Evolutionary conservation across 1,139 yeast genomes (phyloP), one percentile per base, ranked within the genome.

Genomic region (Zygosaccharomyces sapae): DNA sequence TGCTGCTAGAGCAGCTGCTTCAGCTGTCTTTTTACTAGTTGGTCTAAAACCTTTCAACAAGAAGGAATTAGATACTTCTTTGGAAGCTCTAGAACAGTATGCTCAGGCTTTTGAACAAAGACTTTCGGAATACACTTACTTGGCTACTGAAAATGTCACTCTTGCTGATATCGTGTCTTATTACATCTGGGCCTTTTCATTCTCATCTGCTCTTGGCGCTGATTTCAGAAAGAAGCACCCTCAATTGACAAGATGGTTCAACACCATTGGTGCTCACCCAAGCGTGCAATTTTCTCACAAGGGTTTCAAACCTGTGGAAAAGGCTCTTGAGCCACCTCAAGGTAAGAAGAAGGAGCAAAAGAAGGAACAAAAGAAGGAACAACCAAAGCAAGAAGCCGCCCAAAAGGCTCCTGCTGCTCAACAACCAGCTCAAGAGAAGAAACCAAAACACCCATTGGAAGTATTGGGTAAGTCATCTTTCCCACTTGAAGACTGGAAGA

Each of bases 401-500:
- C 65, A 66, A 45, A 71, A 68, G 43, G 70, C 70, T 38, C 67
- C 66, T 22, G 71, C 64, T 44, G 16, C 16, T 4, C 31, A 27
- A 27, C 31, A 27, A 10, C 64, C 63, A 34, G 69, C 67, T 43
- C 70, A 70, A 40, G 68, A 67, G 43, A 79, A 73, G 61, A 88
- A 86, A 77, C 80, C 89, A 61, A 86, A 85, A 73, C 98, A 92
- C 75, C 97, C 98, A 67, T 81, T 90, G 71, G 95, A 81, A 70
- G 75, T 77, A 50, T 81, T 90, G 56, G 95, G 95, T 64, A 80
- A 75, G 69, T 70, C 92, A 35, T 63, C 85, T 67, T 76, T 85
- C 65, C 74, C 81, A 55, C 66, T 92, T 58, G 97, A 92, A 67
- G 95, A 88, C 72, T 90, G 97, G 96, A 92, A 92, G 85, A 85